Evolutionary conservation across 2,329 filamentous ascomycete genomes (phyloP).

Genomic region (Paramyrothecium roridum): DNA sequence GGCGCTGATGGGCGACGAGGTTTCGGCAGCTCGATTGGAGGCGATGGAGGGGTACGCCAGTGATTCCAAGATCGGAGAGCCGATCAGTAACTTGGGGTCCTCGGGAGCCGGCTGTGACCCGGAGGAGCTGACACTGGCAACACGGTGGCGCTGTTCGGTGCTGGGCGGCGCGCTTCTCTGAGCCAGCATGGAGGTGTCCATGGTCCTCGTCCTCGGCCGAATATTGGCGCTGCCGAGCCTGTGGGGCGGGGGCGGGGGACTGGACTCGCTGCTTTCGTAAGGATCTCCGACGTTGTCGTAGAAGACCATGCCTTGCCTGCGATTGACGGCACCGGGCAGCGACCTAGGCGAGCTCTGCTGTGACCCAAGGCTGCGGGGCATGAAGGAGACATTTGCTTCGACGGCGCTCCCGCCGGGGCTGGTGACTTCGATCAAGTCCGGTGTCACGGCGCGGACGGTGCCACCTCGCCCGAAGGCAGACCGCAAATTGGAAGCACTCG

Average conservation of each 20-base stretch:
- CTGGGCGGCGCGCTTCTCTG: constrained; percentile 34
- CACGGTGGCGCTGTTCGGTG: constrained; percentile 56
- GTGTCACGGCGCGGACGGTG: constrained; percentile 64
- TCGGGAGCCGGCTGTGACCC: constrained; percentile 51
- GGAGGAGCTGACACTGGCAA: constrained; percentile 68
- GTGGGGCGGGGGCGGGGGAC: constrained; percentile 29
- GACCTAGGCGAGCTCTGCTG: constrained; percentile 30
- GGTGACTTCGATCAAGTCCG: constrained; percentile 47
- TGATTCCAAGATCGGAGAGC: constrained; percentile 35
- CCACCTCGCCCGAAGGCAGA: constrained; percentile 30
- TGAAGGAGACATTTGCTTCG: constrained; percentile 14
- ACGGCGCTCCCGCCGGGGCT: constrained; percentile 17
- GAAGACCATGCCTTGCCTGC: constrained; percentile 60
- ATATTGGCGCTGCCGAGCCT: constrained; percentile 30
- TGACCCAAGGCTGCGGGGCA: constrained; percentile 19
- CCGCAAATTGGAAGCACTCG: constrained; percentile 29
- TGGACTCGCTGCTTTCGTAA: constrained; percentile 42
- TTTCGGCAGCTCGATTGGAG: constrained; percentile 30
- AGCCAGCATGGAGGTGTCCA: constrained; percentile 53
- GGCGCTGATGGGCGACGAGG: constrained; percentile 17
- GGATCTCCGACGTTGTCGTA: constrained; percentile 52
- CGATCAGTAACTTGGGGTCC: constrained; percentile 38
- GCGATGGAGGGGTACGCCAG: constrained; percentile 38
- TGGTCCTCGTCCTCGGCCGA: constrained; percentile 55
- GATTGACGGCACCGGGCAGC: constrained; percentile 31